phyloP scores from a whole-genome alignment of 192 early-diverging fungal genomes.

The Coemansia sp. region DNA sequence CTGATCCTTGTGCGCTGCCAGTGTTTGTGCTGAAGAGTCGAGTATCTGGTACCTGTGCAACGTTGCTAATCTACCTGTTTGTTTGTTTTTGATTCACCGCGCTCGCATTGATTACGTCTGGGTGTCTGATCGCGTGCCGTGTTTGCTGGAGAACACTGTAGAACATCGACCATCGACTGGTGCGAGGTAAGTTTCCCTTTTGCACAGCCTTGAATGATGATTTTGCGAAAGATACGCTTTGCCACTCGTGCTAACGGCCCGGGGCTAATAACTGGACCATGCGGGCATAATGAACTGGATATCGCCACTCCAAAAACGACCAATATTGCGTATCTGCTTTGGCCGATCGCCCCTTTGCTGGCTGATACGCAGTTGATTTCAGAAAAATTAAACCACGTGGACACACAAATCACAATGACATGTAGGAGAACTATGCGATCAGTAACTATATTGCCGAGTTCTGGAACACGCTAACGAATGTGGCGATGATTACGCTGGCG shows the following conservation, averaged over 20 bases:
- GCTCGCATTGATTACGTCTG: neutral
- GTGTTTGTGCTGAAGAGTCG: neutral
- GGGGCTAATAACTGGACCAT: neutral
- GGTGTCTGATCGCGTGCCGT: neutral
- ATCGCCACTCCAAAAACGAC: neutral
- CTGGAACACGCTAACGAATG: conserved; percentile 68
- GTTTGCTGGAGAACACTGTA: conserved; percentile 9
- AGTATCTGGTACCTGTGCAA: neutral
- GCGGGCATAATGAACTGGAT: neutral
- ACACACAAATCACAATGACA: neutral
- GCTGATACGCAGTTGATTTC: neutral
- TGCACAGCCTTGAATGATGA: no score
- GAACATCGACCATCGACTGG: conserved; percentile 70
- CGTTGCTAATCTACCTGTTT: neutral
- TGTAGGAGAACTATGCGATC: conserved; percentile 66
- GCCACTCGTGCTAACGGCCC: no score
- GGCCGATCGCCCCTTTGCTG: neutral
- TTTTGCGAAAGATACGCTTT: neutral
- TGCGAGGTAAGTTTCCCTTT: conserved; percentile 61
- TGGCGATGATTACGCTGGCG: conserved; percentile 29
- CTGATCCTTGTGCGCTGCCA: neutral
- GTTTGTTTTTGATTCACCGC: conserved; percentile 3
- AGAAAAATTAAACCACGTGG: neutral
- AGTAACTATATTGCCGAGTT: conserved; percentile 70
- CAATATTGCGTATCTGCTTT: neutral